Evolutionary conservation across 257 asterid species (phyloP).

Genomic region (Solanum ossicruentum): DNA sequence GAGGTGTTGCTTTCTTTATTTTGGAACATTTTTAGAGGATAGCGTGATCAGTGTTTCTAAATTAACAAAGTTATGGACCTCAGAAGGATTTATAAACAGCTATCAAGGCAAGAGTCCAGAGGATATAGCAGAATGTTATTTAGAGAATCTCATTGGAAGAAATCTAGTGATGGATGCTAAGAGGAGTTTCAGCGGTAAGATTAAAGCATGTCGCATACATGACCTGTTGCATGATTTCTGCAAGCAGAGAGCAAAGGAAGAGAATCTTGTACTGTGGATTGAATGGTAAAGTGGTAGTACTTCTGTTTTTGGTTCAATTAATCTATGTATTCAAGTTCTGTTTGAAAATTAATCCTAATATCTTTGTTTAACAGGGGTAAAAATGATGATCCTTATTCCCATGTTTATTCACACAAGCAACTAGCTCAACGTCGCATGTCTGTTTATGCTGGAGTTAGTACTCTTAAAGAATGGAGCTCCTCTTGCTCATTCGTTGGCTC

Average conservation of each 20-base stretch:
- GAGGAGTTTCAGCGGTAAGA: not conserved
- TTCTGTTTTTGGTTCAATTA: not conserved
- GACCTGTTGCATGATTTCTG: constrained; percentile 10
- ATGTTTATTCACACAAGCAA: not conserved
- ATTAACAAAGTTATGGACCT: constrained; percentile 12
- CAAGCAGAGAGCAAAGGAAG: not conserved
- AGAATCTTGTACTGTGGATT: not conserved
- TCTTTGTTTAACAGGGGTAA: not conserved
- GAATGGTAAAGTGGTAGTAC: not conserved
- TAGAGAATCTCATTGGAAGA: constrained; percentile 6
- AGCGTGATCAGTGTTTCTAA: not conserved
- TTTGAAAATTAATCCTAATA: not conserved
- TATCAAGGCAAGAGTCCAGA: not conserved
- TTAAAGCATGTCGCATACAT: constrained; percentile 3
- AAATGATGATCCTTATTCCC: not conserved
- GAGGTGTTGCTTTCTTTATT: constrained; percentile 9
- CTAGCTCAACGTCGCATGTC: not conserved
- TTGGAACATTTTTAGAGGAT: constrained; percentile 8
- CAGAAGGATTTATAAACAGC: constrained; percentile 3
- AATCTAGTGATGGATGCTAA: not conserved
- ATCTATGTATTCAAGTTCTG: not conserved
- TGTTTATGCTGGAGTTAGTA: not conserved
- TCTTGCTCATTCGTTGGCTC: not conserved
- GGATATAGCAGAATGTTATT: constrained; percentile 2
- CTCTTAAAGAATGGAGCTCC: not conserved